A percentile compares a stretch with the other conserved stretches of the same genome.
These are phyloP conservation scores for Penicillium sp. DNA, from an alignment of 2,329 filamentous ascomycete genomes.

Conservation along the genomic window DNA sequence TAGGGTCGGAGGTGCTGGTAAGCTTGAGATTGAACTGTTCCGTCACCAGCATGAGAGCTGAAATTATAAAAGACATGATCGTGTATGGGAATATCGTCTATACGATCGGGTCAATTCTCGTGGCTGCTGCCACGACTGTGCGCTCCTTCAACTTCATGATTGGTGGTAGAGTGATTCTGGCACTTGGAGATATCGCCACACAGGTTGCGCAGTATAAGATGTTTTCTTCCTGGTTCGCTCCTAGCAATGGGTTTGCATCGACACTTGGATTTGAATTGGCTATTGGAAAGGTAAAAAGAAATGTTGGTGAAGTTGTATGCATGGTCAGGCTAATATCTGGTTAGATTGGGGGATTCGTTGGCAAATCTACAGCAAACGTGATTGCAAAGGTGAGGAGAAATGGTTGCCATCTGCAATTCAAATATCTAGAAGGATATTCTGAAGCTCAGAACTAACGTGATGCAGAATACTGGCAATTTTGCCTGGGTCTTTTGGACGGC, in stretches of 20 bases:
- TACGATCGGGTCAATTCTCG: slow-evolving; percentile 60
- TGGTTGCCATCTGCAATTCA: neutral
- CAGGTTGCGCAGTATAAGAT: slow-evolving; percentile 68
- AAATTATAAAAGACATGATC: slow-evolving; percentile 51
- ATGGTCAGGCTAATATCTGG: neutral
- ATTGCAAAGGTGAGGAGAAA: slow-evolving; percentile 50
- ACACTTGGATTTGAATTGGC: slow-evolving; percentile 64
- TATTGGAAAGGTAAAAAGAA: slow-evolving; percentile 53
- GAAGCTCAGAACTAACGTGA: slow-evolving; percentile 6
- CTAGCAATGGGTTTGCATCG: slow-evolving; percentile 64
- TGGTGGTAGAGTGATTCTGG: slow-evolving; percentile 57
- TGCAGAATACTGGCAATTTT: slow-evolving; percentile 60
- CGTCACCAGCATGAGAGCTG: neutral
- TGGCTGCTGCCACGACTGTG: slow-evolving; percentile 60
- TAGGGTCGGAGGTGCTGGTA: slow-evolving; percentile 60
- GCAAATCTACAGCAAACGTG: slow-evolving; percentile 63
- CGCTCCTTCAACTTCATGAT: slow-evolving; percentile 66
- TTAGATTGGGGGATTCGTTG: slow-evolving; percentile 61
- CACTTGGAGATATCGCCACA: slow-evolving; percentile 66
- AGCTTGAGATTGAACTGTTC: slow-evolving; percentile 8
- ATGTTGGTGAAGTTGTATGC: neutral
- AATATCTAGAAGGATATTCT: no score
- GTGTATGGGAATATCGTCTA: slow-evolving; percentile 66
- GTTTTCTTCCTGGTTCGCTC: slow-evolving; percentile 67
- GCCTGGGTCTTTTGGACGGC: slow-evolving; percentile 67